Evolutionary conservation across 148 eudicot genomes (phyloP).

Genomic region (Amaranthus hypochondriacus): DNA sequence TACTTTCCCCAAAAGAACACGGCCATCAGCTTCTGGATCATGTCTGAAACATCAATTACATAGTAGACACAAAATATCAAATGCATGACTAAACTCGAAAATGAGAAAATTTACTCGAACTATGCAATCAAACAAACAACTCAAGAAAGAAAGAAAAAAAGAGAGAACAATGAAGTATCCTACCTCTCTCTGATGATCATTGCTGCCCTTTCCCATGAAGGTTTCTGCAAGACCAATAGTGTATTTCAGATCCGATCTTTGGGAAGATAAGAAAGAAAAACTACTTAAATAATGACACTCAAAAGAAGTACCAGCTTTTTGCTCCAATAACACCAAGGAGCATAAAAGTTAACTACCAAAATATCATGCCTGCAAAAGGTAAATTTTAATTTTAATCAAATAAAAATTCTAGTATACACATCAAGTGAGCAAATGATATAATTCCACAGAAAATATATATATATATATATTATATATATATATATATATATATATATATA

Average conservation of each 20-base stretch:
- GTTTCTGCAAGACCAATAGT: conserved; percentile 53
- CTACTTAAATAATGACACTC: background rate
- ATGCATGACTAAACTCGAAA: background rate
- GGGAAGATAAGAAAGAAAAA: background rate
- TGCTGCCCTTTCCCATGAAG: conserved; percentile 96
- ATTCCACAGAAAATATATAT: no score
- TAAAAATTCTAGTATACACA: background rate
- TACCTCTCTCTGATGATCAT: conserved; percentile 73
- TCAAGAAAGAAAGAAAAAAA: background rate
- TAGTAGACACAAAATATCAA: conserved; percentile 4
- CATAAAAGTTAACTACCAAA: conserved; percentile 78
- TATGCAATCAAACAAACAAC: background rate
- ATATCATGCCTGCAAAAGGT: conserved; percentile 62
- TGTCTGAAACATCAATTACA: conserved; percentile 43
- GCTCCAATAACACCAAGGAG: conserved; percentile 97
- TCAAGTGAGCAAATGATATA: background rate
- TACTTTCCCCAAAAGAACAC: conserved; percentile 85
- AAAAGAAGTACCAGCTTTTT: conserved; percentile 55
- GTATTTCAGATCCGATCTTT: no score
- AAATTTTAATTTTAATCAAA: conserved; percentile 11
- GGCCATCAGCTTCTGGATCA: conserved; percentile 92
- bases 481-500: no score
- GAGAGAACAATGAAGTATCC: conserved; percentile 5
- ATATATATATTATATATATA: no score
- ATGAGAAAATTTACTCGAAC: background rate